Percentiles rank a stretch among this genome's conserved stretches.
phyloP scores from a whole-genome alignment of 495 filamentous ascomycete species.

The Penicillium ucsense region DNA sequence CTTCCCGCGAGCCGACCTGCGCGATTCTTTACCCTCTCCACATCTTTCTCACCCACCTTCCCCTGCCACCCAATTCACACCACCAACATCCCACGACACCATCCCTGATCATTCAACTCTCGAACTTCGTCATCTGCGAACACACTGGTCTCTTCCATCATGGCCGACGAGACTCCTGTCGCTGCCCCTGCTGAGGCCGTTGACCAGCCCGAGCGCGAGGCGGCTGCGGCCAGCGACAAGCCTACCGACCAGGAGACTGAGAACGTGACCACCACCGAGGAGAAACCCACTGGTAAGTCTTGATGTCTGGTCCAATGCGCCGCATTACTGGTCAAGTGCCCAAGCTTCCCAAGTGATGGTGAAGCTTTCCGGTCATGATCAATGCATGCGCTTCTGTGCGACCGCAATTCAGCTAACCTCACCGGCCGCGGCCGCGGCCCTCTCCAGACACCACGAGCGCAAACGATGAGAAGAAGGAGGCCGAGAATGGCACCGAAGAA shows the following conservation, averaged over 20 bases:
- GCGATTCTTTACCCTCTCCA: slow-evolving; percentile 37
- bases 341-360: slow-evolving; percentile 2
- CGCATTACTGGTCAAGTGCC: neutral
- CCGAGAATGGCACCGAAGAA: slow-evolving; percentile 19
- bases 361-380: too few species aligned
- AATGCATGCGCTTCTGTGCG: slow-evolving; percentile 8
- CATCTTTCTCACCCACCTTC: slow-evolving; percentile 17
- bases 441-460: slow-evolving; percentile 15
- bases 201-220: slow-evolving; percentile 26
- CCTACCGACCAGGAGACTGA: slow-evolving; percentile 22
- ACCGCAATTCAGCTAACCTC: slow-evolving; percentile 19
- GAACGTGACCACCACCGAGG: slow-evolving; percentile 21
- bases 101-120: slow-evolving; percentile 10
- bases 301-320: neutral
- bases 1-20: slow-evolving; percentile 23
- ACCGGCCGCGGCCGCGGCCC: neutral
- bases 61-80: slow-evolving; percentile 15
- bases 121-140: slow-evolving; percentile 1
- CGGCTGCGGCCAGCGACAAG: slow-evolving; percentile 20
- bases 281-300: slow-evolving; percentile 26
- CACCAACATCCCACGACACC: slow-evolving; percentile 3
- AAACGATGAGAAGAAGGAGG: slow-evolving; percentile 23
- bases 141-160: slow-evolving; percentile 16
- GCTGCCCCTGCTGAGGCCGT: slow-evolving; percentile 24
- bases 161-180: slow-evolving; percentile 36